Evolutionary conservation across 129 eudicot genomes (phyloP).

Genomic region (Artemisia annua): DNA sequence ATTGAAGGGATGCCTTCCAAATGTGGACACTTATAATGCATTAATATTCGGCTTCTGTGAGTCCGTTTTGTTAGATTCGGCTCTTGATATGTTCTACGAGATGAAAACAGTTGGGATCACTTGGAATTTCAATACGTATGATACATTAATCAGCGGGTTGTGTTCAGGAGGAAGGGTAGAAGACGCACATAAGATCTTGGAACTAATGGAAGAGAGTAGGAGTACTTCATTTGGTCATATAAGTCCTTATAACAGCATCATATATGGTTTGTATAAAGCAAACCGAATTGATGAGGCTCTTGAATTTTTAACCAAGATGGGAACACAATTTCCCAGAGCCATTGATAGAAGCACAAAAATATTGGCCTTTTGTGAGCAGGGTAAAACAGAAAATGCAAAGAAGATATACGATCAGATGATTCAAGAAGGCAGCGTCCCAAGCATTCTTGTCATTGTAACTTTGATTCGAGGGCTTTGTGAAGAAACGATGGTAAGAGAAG

Average conservation of each 20-base stretch:
- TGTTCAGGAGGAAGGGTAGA: constrained; percentile 63
- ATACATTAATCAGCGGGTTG: constrained; percentile 56
- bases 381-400: constrained; percentile 46
- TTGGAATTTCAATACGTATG: constrained; percentile 57
- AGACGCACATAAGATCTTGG: constrained; percentile 64
- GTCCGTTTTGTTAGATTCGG: constrained; percentile 48
- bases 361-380: constrained; percentile 36
- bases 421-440: constrained; percentile 46
- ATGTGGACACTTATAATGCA: constrained; percentile 59
- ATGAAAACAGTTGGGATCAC: constrained; percentile 55
- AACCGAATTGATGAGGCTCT: constrained; percentile 46
- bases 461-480: constrained; percentile 41
- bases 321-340: constrained; percentile 47
- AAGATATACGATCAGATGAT: constrained; percentile 39
- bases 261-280: constrained; percentile 66
- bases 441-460: constrained; percentile 46
- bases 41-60: constrained; percentile 74
- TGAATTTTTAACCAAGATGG: constrained; percentile 52
- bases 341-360: constrained; percentile 45
- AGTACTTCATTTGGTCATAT: constrained; percentile 35
- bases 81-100: constrained; percentile 70
- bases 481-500: constrained; percentile 44
- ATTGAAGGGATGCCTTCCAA: constrained; percentile 76
- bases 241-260: constrained; percentile 63
- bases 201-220: constrained; percentile 57